Evolutionary conservation across 2,329 filamentous ascomycete species (phyloP), one percentile per base, ranked within the genome.

Genomic region (Didymella keratinophila): DNA sequence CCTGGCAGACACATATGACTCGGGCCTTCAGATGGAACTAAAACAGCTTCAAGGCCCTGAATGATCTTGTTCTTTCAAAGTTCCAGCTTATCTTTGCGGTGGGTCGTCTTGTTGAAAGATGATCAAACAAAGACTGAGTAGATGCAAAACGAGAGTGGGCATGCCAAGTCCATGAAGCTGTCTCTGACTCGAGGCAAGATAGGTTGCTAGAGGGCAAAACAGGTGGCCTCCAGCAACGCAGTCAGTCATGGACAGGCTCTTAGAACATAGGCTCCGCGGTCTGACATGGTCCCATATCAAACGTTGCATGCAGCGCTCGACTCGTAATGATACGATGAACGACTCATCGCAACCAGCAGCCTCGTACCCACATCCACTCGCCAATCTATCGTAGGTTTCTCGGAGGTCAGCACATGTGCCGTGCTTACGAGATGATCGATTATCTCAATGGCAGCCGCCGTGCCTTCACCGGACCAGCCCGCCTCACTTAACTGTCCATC

Each of bases 381-480:
- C 39, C 21, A 44, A 45, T 45, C 30, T 42, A 21, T 37, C 30
- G 49, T 28, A 36, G 49, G 43, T 36, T 43, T 18, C 16, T 25
- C 27, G 20, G 21, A 16, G 25, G 14, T 44, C 49, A 37, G 23
- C 49, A 37, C 30, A 18, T 21, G 30, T 20, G 23, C 23, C 30
- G 18, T 27, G 25, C 18, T 23, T 18, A 18, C 16, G 21, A 43
- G 39, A 36, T 43, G 20, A 11, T 23, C 48, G 11, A 41, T 41
- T 32, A 4, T 41, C 37, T n/a, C 14, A 16, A n/a, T 36, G 32
- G 32, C 16, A 14, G 12, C 10, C 37, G n/a, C 36, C 36, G 36
- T 39, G 36, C 36, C 8, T 20, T 39, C 37, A 41, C 18, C 20
- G 37, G 20, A 23, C 2, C 11, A 21, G 12, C 37, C 37, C 36